phyloP scores from a whole-genome alignment of 108 stramenopile genomes.

The Ochromonas danica region DNA sequence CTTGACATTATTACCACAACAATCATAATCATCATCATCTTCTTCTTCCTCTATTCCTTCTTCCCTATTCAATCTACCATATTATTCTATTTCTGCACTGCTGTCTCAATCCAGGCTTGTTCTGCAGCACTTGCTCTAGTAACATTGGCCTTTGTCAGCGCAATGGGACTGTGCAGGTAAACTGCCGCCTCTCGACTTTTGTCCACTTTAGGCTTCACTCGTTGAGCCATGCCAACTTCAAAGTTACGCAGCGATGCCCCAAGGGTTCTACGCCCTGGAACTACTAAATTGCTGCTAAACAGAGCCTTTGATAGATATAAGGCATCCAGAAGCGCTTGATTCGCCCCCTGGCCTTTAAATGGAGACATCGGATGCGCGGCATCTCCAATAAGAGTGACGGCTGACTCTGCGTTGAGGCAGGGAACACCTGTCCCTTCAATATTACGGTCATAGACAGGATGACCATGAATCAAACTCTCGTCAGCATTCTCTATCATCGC shows the following conservation, averaged over 20 bases:
- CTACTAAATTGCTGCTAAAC: neutral
- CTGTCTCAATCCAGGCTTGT: neutral
- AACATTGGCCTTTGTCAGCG: neutral
- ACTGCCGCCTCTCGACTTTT: neutral
- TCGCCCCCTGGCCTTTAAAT: conserved; percentile 33
- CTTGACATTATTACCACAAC: too few species aligned
- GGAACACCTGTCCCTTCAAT: too few species aligned
- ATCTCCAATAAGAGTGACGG: conserved; percentile 21
- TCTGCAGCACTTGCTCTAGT: conserved; percentile 27
- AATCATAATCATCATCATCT: too few species aligned
- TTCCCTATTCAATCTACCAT: too few species aligned
- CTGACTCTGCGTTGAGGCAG: neutral
- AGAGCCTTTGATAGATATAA: neutral
- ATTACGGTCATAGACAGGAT: conserved; percentile 33
- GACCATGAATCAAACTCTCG: neutral
- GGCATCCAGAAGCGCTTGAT: conserved; percentile 30
- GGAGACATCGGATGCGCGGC: conserved; percentile 27
- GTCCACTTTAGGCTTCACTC: neutral
- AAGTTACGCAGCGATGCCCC: neutral
- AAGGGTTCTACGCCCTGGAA: neutral
- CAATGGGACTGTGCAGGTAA: conserved; percentile 12
- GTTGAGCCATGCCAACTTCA: neutral
- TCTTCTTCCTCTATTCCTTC: too few species aligned
- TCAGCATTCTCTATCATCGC: neutral
- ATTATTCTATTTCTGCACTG: too few species aligned